Evolutionary conservation across 768 basidiomycete species (phyloP), one percentile per base, ranked within the genome.

Genomic region (Sistotremastrum niveocremeum): DNA sequence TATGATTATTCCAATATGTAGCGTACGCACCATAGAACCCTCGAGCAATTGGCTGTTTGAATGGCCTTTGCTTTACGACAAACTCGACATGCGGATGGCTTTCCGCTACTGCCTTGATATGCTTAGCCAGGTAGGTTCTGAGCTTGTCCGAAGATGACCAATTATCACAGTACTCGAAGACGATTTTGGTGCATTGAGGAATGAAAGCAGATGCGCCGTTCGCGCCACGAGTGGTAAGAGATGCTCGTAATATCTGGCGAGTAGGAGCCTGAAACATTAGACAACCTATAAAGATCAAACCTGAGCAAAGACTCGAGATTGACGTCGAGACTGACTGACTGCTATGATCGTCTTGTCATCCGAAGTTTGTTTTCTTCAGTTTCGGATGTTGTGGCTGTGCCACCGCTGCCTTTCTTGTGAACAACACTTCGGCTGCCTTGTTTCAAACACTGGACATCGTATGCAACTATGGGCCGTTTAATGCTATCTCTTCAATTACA

Each of bases 151-250:
- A 88, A 3, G 85, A 80, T 1, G 82, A 76, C 75, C 81, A 84
- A 45, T 74, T 75, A 56, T 91, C 79, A 64, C 88, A 89, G 62
- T 75, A 93, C 63, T 90, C 85, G 59, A 94, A 76, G 52, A 94
- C 86, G 49, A 94, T 69, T 58, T 89, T 91, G 46, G 85, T 70
- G n/a, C 84, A 69, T 50, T 78, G 78, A 2, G 88, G 84, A 3
- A 87, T 62, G 62, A 83, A 91, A 1, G 76, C 67, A 38, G 64
- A 58, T 57, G 84, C 83, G 2, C 87, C 86, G 60, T 90, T 89
- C 47, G 80, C 73, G 29, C 81, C 81, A 29, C 59, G 56, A 0
- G 86, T 77, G 51, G 72, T 66, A 39, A 77, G 60, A 49, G 64
- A 62, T 0, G 68, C 75, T 35, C 75, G 63, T 37, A 68, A 56